A percentile compares a stretch with the other conserved stretches of the same genome.
Evolutionary conservation across 2,329 filamentous ascomycete species (phyloP).

Genomic region (Alternaria rosae): DNA sequence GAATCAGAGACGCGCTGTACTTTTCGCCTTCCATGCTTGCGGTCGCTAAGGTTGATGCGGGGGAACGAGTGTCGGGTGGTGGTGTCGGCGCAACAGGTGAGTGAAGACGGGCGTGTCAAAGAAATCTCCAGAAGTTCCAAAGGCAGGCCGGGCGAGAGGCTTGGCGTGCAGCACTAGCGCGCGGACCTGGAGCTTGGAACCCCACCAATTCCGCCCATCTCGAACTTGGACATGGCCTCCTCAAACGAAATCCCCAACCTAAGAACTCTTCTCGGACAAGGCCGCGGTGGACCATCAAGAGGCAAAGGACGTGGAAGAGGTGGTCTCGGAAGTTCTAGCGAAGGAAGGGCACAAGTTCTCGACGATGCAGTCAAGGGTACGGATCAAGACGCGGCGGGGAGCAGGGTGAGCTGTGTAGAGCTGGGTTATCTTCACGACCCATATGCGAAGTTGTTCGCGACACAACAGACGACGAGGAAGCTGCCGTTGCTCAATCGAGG

Average conservation of each 20-base stretch:
- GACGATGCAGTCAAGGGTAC: slow-evolving; percentile 86
- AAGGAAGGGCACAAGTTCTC: slow-evolving; percentile 54
- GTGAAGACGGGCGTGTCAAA: slow-evolving; percentile 30
- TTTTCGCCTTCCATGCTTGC: slow-evolving; percentile 41
- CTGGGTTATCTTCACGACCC: slow-evolving; percentile 84
- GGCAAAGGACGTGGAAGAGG: slow-evolving; percentile 56
- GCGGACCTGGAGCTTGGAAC: slow-evolving; percentile 21
- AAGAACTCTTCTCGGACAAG: slow-evolving; percentile 63
- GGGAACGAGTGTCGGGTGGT: slow-evolving; percentile 14
- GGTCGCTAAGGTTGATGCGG: slow-evolving; percentile 9
- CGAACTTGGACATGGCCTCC: slow-evolving; percentile 65
- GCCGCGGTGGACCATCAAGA: slow-evolving; percentile 57
- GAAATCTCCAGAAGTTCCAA: slow-evolving; percentile 38
- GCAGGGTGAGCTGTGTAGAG: slow-evolving; percentile 85
- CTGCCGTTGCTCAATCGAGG: slow-evolving; percentile 95
- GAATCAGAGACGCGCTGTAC: slow-evolving; percentile 50
- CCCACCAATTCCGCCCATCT: slow-evolving; percentile 38
- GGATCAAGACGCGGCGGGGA: slow-evolving; percentile 89
- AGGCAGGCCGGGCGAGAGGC: slow-evolving; percentile 33
- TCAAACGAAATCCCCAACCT: slow-evolving; percentile 79
- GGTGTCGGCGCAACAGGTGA: slow-evolving; percentile 20
- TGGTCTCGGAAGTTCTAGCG: slow-evolving; percentile 27
- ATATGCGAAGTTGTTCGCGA: slow-evolving; percentile 76
- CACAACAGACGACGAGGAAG: slow-evolving; percentile 65
- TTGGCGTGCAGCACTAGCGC: slow-evolving; percentile 15